phyloP scores from a whole-genome alignment of 768 basidiomycete genomes.

The Infundibulicybe gibba region DNA sequence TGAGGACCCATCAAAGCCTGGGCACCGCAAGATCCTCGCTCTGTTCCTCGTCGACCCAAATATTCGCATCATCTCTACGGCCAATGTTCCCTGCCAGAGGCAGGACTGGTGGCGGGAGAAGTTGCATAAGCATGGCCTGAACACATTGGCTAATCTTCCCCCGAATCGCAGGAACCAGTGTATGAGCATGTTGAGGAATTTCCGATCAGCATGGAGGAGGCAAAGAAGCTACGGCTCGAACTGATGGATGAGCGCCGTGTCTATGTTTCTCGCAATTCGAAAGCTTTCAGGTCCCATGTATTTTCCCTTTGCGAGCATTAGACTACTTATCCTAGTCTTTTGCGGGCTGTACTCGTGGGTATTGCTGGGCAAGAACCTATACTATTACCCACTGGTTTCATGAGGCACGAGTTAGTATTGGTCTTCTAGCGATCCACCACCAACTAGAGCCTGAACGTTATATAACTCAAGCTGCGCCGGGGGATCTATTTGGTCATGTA shows the following conservation, averaged over 20 bases:
- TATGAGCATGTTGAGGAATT: constrained; percentile 18
- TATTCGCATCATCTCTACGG: constrained; percentile 17
- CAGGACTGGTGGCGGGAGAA: constrained; percentile 20
- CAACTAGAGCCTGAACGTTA: no score
- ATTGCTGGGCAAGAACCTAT: no score
- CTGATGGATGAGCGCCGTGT: constrained; percentile 28
- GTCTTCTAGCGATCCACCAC: no score
- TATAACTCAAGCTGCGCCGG: no score
- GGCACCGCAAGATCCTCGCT: constrained; percentile 35
- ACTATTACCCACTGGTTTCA: no score
- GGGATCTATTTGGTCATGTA: no score
- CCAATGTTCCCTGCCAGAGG: constrained; percentile 23
- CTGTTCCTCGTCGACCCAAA: constrained; percentile 36
- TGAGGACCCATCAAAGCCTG: constrained; percentile 27
- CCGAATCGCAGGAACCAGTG: constrained; percentile 20
- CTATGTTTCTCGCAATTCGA: constrained; percentile 13
- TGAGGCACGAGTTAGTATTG: no score
- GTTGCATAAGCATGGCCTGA: neutral
- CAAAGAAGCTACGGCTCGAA: constrained; percentile 22
- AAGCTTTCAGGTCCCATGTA: constrained; percentile 5
- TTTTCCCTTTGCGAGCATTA: constrained; percentile 25
- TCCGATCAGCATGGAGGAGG: constrained; percentile 22
- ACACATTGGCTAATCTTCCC: constrained; percentile 14
- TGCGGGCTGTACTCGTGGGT: no score
- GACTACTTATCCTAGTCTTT: no score